These are phyloP conservation scores for Phlyctochytrium arcticum DNA, from an alignment of 192 early-diverging fungal species.

Conservation along the genomic window DNA sequence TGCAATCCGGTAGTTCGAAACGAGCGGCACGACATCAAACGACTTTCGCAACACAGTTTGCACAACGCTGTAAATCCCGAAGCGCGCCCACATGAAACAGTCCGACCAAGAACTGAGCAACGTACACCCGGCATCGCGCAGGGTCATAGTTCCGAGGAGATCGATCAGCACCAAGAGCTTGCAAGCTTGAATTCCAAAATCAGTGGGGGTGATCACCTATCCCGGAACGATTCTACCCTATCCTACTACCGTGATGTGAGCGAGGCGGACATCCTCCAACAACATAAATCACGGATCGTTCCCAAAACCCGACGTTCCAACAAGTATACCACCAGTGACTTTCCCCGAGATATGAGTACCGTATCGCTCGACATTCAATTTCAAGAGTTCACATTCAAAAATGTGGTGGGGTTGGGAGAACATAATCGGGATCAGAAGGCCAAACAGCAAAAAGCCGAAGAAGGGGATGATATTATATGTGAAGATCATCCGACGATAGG, in stretches of 20 bases:
- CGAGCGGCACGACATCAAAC: slow-evolving; percentile 72
- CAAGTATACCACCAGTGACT: background rate
- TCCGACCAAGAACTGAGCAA: no score
- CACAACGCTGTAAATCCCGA: no score
- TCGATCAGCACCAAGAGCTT: no score
- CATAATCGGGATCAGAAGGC: slow-evolving; percentile 4
- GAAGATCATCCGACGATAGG: background rate
- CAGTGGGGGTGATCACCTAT: no score
- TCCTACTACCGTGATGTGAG: slow-evolving; percentile 18
- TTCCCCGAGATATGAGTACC: background rate
- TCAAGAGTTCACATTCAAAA: slow-evolving; percentile 49
- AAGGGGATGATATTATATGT: background rate
- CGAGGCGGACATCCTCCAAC: background rate
- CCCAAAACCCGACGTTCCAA: background rate
- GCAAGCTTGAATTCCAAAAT: no score
- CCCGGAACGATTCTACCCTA: background rate
- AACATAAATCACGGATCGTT: background rate
- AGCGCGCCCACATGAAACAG: no score
- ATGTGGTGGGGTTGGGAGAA: slow-evolving; percentile 40
- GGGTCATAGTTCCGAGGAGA: no score
- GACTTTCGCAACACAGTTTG: slow-evolving; percentile 48
- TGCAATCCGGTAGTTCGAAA: slow-evolving; percentile 53
- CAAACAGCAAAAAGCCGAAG: background rate
- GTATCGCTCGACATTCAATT: slow-evolving; percentile 11
- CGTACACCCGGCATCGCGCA: no score